phyloP scores from a whole-genome alignment of 345 rosid species.

The Salix koriyanagi region DNA sequence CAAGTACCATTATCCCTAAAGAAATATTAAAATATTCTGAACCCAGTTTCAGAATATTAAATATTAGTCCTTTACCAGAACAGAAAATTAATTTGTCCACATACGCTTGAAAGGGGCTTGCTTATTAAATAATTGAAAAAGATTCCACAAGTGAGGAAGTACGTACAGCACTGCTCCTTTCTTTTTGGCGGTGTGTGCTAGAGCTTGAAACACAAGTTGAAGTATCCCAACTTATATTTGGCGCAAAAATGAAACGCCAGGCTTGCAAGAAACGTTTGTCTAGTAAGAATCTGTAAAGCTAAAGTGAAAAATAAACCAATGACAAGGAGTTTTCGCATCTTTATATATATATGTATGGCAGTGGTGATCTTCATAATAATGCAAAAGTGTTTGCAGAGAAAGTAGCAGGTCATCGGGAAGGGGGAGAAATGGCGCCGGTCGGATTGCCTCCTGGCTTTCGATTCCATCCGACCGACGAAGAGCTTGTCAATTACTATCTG shows the following conservation, averaged over 20 bases:
- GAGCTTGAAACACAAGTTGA: not conserved
- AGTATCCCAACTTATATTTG: not conserved
- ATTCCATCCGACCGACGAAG: constrained; percentile 95
- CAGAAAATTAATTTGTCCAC: not conserved
- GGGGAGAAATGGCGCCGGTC: constrained; percentile 46
- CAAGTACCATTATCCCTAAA: too few relatives aligned
- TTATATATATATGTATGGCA: constrained; percentile 14
- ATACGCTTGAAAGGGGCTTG: not conserved
- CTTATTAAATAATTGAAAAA: not conserved
- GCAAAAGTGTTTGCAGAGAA: not conserved
- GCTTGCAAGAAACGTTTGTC: constrained; percentile 48
- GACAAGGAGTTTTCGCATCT: constrained; percentile 15
- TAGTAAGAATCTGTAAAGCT: constrained; percentile 30
- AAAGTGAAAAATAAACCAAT: constrained; percentile 26
- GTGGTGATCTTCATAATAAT: not conserved
- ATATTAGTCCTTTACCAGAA: too few relatives aligned
- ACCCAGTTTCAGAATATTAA: too few relatives aligned
- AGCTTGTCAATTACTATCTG: constrained; percentile 87
- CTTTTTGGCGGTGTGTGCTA: not conserved
- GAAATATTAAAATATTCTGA: too few relatives aligned
- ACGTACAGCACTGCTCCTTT: not conserved
- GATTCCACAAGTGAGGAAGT: not conserved
- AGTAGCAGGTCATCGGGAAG: not conserved
- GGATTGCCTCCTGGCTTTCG: constrained; percentile 94
- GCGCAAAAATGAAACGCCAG: constrained; percentile 9